Base-by-base conservation (phyloP, 495 filamentous ascomycete species). In the Jackrogersella minutella region DNA sequence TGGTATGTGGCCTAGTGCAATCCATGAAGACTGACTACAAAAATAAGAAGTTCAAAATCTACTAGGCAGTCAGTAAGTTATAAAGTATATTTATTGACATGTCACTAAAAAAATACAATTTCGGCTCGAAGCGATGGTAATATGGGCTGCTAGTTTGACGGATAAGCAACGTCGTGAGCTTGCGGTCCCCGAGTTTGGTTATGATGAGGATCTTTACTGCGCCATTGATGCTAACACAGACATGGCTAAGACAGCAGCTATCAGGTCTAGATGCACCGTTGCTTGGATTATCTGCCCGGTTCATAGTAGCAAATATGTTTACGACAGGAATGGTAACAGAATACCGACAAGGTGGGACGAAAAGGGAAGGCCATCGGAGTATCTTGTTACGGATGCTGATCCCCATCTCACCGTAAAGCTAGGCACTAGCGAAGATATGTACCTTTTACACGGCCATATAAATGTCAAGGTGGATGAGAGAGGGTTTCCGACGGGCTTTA, bases 261-360 rank as follows among this genome's bases (percentile, higher is more conserved):
- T 66, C 6, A 33, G 56, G 10, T 9, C 10, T 2, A 41, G 56
- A 9, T 66, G 63, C 17, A 66, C 63, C 8, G 63, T 66, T 17
- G 63, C 43, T 2, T 66, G 63, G 63, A 66, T 66, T n/a, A 43
- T 66, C 5, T 66, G 63, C 5, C 63, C 63, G 0, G 56, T 66
- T 24, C 63, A 60, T 21, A 14, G 2, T 5, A 66, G 49, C 10
- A 66, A 66, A 40, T 66, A 66, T 5, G 56, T 41, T n/a, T 43
- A 60, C 21, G 56, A 60, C 11, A 26, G 14, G 5, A 37, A 41
- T 11, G 63, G 55, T 0, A 30, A 43, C 14, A 54, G 10, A 13
- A 41, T 66, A 11, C 49, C 63, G 0, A 60, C 16, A 2, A 66
- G 24, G 7, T 60, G 49, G 41, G 33, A 60, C 17, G 2, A 37